Evolutionary conservation across 2,329 filamentous ascomycete genomes (phyloP).

Genomic region (Remersonia thermophila): DNA sequence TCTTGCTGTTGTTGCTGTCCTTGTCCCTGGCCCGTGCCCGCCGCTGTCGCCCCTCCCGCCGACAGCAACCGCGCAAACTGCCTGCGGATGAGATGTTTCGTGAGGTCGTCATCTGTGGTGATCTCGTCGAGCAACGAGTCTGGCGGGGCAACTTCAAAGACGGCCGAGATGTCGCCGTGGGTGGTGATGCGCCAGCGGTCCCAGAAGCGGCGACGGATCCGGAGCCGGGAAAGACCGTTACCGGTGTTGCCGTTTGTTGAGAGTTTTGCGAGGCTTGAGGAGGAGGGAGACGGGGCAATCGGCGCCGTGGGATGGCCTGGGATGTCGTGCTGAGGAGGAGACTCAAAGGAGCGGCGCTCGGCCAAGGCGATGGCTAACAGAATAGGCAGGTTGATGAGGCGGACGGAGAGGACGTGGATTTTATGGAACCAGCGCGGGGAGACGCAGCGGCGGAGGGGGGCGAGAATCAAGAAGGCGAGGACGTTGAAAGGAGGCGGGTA

Average conservation of each 20-base stretch:
- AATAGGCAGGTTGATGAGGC: constrained; percentile 62
- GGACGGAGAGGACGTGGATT: constrained; percentile 67
- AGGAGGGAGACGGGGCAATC: constrained; percentile 7
- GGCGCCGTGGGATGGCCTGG: too few relatives aligned
- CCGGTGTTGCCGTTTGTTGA: too few relatives aligned
- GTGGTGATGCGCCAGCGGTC: constrained; percentile 56
- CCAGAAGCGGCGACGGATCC: constrained; percentile 40
- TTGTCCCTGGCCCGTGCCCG: not conserved
- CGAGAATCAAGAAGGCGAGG: constrained; percentile 57
- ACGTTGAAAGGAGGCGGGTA: constrained; percentile 79
- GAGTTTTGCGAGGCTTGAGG: constrained; percentile 1
- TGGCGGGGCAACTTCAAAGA: constrained; percentile 61
- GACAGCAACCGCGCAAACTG: constrained; percentile 30
- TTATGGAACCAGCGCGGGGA: constrained; percentile 84
- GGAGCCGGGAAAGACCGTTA: not conserved
- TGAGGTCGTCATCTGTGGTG: constrained; percentile 45
- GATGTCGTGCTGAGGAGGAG: constrained; percentile 1
- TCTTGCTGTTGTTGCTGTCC: constrained; percentile 9
- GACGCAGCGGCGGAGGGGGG: constrained; percentile 67
- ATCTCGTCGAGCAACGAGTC: constrained; percentile 46
- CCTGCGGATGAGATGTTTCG: constrained; percentile 43
- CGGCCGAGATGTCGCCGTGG: constrained; percentile 58
- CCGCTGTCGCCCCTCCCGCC: constrained; percentile 2
- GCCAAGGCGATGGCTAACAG: constrained; percentile 58
- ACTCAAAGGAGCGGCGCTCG: constrained; percentile 45